Percentiles rank a stretch among this genome's conserved stretches.
Evolutionary conservation across 495 filamentous ascomycete species (phyloP).

Genomic region (Oleoguttula mirabilis): DNA sequence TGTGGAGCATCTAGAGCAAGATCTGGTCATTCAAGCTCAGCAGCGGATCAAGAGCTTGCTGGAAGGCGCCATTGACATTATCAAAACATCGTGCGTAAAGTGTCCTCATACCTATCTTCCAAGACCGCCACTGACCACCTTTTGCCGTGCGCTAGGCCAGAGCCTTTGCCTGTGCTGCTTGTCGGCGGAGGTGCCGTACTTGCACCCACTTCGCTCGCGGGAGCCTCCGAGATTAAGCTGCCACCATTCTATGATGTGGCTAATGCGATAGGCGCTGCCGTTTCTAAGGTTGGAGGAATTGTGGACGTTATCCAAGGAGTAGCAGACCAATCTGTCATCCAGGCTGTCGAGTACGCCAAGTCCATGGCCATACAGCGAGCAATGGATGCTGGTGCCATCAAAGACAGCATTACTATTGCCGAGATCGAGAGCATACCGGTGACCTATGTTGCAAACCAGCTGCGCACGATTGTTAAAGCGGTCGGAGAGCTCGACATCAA

Average conservation of each 20-base stretch:
- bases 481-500: slow-evolving; percentile 12
- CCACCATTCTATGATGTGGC: slow-evolving; percentile 33
- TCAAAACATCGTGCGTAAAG: slow-evolving; percentile 42
- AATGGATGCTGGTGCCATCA: slow-evolving; percentile 35
- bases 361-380: slow-evolving; percentile 31
- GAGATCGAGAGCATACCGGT: slow-evolving; percentile 36
- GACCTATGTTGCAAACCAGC: slow-evolving; percentile 32
- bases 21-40: slow-evolving; percentile 18
- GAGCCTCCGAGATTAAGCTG: slow-evolving; percentile 18
- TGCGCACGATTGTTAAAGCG: slow-evolving; percentile 11
- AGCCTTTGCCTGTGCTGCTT: slow-evolving; percentile 36
- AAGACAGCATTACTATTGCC: slow-evolving; percentile 31
- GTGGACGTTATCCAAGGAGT: slow-evolving; percentile 37
- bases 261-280: slow-evolving; percentile 47
- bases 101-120: too few species aligned
- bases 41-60: slow-evolving; percentile 9
- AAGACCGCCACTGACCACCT: too few species aligned
- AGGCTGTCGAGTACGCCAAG: slow-evolving; percentile 31
- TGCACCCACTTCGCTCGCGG: slow-evolving; percentile 20
- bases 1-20: slow-evolving; percentile 18
- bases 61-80: slow-evolving; percentile 39
- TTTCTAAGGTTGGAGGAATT: slow-evolving; percentile 42
- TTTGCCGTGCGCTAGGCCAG: too few species aligned
- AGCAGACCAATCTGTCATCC: slow-evolving; percentile 25
- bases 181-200: slow-evolving; percentile 31